Conservation (phyloP, 352 stramenopile species). For the Hyaloperonospora arabidopsidis region DNA sequence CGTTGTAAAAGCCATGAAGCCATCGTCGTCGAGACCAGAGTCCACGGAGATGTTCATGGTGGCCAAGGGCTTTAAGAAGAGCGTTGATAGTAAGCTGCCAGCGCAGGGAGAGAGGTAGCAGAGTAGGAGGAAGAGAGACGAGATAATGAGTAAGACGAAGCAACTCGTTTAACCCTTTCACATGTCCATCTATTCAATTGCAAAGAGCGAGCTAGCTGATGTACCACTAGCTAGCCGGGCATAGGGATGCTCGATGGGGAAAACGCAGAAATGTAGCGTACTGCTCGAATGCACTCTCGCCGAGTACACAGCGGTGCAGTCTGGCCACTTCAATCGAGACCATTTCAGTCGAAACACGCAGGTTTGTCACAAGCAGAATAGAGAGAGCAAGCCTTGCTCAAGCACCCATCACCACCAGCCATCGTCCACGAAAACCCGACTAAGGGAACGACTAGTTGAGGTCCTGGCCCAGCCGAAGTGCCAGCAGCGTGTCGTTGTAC, state of each 20-base stretch:
- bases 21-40: conserved; percentile 63
- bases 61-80: conserved; percentile 53
- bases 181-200: conserved; percentile 31
- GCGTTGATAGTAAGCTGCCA: neutral
- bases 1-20: conserved; percentile 68
- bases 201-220: conserved; percentile 1
- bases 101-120: no score
- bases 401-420: neutral
- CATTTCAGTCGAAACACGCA: conserved; percentile 24
- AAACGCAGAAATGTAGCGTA: neutral
- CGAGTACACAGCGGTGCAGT: conserved; percentile 15
- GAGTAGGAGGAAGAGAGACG: neutral
- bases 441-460: conserved; percentile 45
- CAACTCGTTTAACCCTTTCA: conserved; percentile 12
- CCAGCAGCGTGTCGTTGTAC: conserved; percentile 86
- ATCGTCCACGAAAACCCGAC: conserved; percentile 11
- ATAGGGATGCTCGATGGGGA: conserved; percentile 16
- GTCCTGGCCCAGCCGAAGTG: conserved; percentile 77
- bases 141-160: neutral
- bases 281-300: conserved; percentile 11
- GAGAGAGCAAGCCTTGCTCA: conserved; percentile 19
- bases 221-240: conserved; percentile 7
- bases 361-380: conserved; percentile 19
- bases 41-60: conserved; percentile 84
- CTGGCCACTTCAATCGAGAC: conserved; percentile 28